A percentile compares a stretch with the other conserved stretches of the same genome.
These are phyloP conservation scores for Backusella australiensis DNA, from an alignment of 192 early-diverging fungal genomes.

Conservation along the genomic window DNA sequence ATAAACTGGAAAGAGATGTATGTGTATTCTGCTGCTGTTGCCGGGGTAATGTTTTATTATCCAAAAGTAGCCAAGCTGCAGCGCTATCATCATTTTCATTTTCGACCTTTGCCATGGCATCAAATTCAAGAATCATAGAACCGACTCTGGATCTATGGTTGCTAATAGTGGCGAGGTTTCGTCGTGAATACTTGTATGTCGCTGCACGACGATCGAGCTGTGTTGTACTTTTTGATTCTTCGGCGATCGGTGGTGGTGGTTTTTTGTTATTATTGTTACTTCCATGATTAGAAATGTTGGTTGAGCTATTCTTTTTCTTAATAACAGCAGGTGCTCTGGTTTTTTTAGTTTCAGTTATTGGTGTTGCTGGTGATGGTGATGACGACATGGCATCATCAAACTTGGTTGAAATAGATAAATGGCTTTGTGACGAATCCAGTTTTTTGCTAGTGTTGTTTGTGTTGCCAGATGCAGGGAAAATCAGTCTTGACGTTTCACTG, in stretches of 20 bases:
- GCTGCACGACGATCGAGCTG: slow-evolving; percentile 11
- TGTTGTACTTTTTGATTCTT: background rate
- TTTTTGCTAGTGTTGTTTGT: background rate
- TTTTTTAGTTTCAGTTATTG: background rate
- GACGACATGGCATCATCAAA: background rate
- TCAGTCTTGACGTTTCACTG: slow-evolving; percentile 9
- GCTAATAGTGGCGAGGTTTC: background rate
- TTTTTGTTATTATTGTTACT: background rate
- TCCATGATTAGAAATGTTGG: no score
- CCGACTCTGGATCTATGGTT: slow-evolving; percentile 19
- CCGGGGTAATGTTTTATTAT: slow-evolving; percentile 12
- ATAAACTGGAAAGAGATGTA: background rate
- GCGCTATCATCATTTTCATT: background rate
- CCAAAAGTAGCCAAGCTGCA: slow-evolving; percentile 24
- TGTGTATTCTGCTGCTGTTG: background rate
- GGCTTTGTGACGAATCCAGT: background rate
- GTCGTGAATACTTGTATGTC: slow-evolving; percentile 23
- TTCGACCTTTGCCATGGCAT: slow-evolving; percentile 19
- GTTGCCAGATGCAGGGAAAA: background rate
- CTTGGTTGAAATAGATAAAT: background rate
- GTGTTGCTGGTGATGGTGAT: background rate
- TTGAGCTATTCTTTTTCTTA: background rate
- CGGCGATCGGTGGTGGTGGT: background rate
- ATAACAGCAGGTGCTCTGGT: background rate
- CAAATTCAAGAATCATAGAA: slow-evolving; percentile 32